These are phyloP conservation scores for Mucor irregularis DNA, from an alignment of 371 early-diverging fungal genomes.

Conservation along the genomic window DNA sequence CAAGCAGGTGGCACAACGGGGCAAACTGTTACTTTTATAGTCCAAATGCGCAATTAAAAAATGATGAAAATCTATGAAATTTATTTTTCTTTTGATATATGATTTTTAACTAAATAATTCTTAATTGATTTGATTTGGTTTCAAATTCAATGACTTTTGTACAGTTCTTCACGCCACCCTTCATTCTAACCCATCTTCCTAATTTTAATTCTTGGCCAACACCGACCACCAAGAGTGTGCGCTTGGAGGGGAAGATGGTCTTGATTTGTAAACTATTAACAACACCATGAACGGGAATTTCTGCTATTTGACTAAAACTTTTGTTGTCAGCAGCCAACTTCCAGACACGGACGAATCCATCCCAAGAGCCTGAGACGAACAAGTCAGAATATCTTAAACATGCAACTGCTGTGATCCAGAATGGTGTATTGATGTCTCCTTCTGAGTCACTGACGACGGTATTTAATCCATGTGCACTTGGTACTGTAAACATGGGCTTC, in stretches of 20 bases:
- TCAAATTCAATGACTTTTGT: conserved; percentile 55
- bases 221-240: conserved; percentile 69
- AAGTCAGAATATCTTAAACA: conserved; percentile 83
- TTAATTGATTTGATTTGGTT: conserved; percentile 7
- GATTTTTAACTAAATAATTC: conserved; percentile 8
- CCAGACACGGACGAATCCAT: conserved; percentile 89
- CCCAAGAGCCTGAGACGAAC: conserved; percentile 91
- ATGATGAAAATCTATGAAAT: no score
- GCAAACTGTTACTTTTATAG: no score
- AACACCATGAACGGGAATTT: conserved; percentile 59
- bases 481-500: conserved; percentile 81
- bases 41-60: no score
- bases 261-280: conserved; percentile 57
- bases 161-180: conserved; percentile 67
- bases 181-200: conserved; percentile 89
- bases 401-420: conserved; percentile 88
- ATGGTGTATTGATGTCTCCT: conserved; percentile 54
- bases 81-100: neutral
- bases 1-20: no score
- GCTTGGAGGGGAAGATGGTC: conserved; percentile 48
- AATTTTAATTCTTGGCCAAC: conserved; percentile 86
- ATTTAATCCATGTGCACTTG: conserved; percentile 79
- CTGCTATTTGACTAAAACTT: conserved; percentile 61
- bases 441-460: conserved; percentile 39
- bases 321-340: conserved; percentile 71